Percentiles rank a stretch among this genome's conserved stretches.
These are phyloP conservation scores for Oenanthe sinensis DNA, from an alignment of 129 eudicot species.

Conservation along the genomic window DNA sequence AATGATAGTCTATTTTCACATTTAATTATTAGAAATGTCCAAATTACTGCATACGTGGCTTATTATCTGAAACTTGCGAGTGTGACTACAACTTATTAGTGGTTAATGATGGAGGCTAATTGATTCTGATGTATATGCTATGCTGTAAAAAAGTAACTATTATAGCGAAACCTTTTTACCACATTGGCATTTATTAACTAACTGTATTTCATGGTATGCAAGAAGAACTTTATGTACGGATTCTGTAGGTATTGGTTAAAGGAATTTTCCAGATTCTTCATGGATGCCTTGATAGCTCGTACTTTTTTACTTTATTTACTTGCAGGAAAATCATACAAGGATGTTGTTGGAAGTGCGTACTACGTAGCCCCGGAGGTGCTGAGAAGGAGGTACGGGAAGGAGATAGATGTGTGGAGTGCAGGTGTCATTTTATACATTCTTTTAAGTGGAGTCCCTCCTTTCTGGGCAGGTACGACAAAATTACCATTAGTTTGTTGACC, in stretches of 20 bases:
- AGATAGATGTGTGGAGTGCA: slow-evolving; percentile 93
- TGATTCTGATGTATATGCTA: no score
- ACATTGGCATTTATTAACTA: no score
- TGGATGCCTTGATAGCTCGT: neutral
- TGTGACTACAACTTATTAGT: no score
- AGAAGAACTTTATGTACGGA: neutral
- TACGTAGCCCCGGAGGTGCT: slow-evolving; percentile 94
- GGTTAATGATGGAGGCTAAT: no score
- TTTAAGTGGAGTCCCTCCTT: slow-evolving; percentile 83
- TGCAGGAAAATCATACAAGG: slow-evolving; percentile 60
- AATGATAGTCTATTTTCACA: no score
- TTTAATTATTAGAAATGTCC: no score
- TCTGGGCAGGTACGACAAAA: slow-evolving; percentile 62
- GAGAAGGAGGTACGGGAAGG: slow-evolving; percentile 64
- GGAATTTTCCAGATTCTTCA: neutral
- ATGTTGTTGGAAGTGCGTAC: slow-evolving; percentile 82
- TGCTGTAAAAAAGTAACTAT: no score
- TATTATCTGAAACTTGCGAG: no score
- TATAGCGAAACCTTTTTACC: no score
- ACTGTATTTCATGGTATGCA: no score
- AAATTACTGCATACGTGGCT: no score
- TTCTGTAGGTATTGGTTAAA: neutral
- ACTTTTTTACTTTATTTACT: neutral
- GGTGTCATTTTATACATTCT: slow-evolving; percentile 87
- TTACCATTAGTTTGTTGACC: no score